phyloP scores from a whole-genome alignment of 2,329 filamentous ascomycete genomes.

The Monosporascus sp. region DNA sequence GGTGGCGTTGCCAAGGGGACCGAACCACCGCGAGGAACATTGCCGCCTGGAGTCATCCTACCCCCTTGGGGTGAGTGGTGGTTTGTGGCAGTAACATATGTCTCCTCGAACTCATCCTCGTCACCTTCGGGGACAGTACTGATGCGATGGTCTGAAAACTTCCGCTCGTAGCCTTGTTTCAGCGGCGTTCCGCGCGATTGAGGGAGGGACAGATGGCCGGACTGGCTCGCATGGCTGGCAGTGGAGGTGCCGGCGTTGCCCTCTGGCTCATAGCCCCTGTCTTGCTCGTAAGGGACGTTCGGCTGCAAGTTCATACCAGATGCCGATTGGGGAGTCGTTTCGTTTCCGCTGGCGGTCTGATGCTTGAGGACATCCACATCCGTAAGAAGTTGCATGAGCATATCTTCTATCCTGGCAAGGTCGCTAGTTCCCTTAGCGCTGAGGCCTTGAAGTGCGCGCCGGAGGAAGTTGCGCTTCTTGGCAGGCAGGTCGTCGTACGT shows the following conservation, averaged over 20 bases:
- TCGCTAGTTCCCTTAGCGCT: slow-evolving; percentile 86
- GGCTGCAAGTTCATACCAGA: slow-evolving; percentile 67
- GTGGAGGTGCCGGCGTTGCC: slow-evolving; percentile 72
- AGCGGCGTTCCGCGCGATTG: slow-evolving; percentile 43
- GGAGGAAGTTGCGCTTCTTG: slow-evolving; percentile 93
- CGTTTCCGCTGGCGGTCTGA: slow-evolving; percentile 41
- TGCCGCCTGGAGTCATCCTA: slow-evolving; percentile 56
- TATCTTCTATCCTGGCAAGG: slow-evolving; percentile 80
- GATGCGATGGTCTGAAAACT: slow-evolving; percentile 72
- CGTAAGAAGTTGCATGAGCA: slow-evolving; percentile 85
- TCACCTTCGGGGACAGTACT: slow-evolving; percentile 85
- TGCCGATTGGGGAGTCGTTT: slow-evolving; percentile 47
- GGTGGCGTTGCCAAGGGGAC: slow-evolving; percentile 56
- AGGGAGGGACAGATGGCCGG: slow-evolving; percentile 66
- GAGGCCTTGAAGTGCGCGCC: slow-evolving; percentile 85
- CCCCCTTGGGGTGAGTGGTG: slow-evolving; percentile 56
- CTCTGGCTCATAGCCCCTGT: slow-evolving; percentile 77
- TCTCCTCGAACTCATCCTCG: slow-evolving; percentile 63
- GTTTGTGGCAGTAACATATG: slow-evolving; percentile 30
- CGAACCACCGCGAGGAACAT: slow-evolving; percentile 47
- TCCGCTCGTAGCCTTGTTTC: slow-evolving; percentile 45
- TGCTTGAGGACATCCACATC: slow-evolving; percentile 83
- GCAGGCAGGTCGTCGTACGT: slow-evolving; percentile 53
- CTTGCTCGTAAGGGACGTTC: slow-evolving; percentile 61
- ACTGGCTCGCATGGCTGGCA: slow-evolving; percentile 67